A percentile compares a stretch with the other conserved stretches of the same genome.
These are phyloP conservation scores for Suhomyces prunicola DNA, from an alignment of 805 yeast species.

Conservation along the genomic window DNA sequence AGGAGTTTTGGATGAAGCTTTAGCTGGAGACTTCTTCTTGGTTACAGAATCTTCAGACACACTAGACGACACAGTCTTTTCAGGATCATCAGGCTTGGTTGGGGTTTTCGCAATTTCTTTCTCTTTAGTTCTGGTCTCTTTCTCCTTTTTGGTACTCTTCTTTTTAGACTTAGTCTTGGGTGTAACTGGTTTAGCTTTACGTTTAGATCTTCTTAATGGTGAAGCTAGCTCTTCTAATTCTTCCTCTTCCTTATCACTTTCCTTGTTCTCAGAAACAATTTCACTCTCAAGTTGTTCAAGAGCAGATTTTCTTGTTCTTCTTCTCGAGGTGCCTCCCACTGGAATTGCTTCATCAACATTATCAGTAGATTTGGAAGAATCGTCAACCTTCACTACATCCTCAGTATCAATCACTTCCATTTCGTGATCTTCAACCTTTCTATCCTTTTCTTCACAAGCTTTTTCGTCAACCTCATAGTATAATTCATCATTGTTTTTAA, in stretches of 20 bases:
- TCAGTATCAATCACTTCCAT: not conserved
- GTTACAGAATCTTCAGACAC: not conserved
- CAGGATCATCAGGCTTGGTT: not conserved
- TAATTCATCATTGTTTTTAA: constrained; percentile 6
- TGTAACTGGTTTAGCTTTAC: not conserved
- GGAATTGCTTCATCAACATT: not conserved
- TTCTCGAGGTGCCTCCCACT: not conserved
- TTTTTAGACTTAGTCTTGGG: not conserved
- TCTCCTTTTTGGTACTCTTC: not conserved
- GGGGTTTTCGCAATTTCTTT: not conserved
- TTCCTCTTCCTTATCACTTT: not conserved
- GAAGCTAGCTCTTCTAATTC: not conserved
- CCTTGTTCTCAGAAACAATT: not conserved
- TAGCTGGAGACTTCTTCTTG: not conserved
- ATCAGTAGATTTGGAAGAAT: not conserved
- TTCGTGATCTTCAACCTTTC: not conserved
- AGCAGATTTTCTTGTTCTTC: not conserved
- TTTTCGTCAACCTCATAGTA: not conserved
- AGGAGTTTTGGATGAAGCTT: not conserved
- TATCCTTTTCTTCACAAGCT: not conserved
- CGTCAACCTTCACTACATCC: not conserved
- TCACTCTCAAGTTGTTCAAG: not conserved
- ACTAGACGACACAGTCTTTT: not conserved
- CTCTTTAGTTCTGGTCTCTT: not conserved
- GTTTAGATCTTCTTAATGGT: not conserved